Evolutionary conservation across 2,329 filamentous ascomycete genomes (phyloP), one percentile per base, ranked within the genome.

Genomic region (Xylariales sp.): DNA sequence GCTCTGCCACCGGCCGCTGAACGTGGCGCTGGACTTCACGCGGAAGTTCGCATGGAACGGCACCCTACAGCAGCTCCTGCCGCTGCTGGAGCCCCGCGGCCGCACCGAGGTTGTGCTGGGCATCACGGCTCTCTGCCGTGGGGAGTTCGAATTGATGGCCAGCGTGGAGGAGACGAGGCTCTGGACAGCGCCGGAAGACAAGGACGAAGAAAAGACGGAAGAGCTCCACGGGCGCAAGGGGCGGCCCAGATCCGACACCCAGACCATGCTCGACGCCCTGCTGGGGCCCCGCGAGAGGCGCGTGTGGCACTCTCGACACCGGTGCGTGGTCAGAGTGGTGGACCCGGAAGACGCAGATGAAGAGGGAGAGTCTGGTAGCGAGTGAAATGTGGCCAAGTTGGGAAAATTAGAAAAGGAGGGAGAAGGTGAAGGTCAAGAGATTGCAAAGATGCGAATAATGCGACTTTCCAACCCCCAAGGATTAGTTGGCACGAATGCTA

Each of bases 21-120:
- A 79, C 43, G 70, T 86, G 12, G 85, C 87, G 3, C 75, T 95
- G 13, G 90, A 95, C 56, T 78, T 91, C 40, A 85, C 85, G 29
- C 82, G 87, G 53, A 87, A 88, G 46, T 74, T 95, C 38, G 82
- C 83, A 2, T 93, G 88, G 83, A 91, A 88, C 47, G 90, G 90
- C 2, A 81, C 85, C 20, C 62, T 95, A 40, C 90, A 96, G 62
- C 82, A 83, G 53, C 71, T 77, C 2, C 65, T 95, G 0, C 80
- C 84, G 0, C 55, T 76, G 6, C 56, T 95, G 2, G 60, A 63
- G 5, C 76, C 80, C 0, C 74, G 78, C 5, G 67, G 74, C 30
- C 75, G 63, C n/a, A 69, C 72, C 0, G 74, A 82, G 43, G 69
- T 86, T 16, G 69, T 72, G 2, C 62, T 94, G 4, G 85, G 85